These are phyloP conservation scores for Suillus subaureus DNA, from an alignment of 768 basidiomycete genomes.

Conservation along the genomic window DNA sequence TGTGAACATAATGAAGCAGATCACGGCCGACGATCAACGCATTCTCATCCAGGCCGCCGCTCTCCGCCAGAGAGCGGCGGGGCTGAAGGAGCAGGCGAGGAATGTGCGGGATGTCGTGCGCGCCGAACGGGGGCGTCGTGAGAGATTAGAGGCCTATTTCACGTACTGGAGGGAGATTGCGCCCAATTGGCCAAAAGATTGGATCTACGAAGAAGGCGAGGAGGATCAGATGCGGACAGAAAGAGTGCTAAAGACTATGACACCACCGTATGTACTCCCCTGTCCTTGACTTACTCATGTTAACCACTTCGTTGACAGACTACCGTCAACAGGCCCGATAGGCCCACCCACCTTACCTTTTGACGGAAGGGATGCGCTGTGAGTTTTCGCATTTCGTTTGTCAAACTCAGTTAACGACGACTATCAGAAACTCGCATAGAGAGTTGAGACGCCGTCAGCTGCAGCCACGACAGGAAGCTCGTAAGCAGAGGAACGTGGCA, in stretches of 20 bases:
- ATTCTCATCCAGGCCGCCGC: conserved; percentile 15
- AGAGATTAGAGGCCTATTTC: conserved; percentile 30
- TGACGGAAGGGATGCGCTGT: neutral
- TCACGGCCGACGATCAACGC: conserved; percentile 21
- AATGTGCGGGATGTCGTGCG: conserved; percentile 25
- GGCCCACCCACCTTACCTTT: neutral
- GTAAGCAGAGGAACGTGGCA: too few species aligned
- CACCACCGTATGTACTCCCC: neutral
- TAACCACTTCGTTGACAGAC: neutral
- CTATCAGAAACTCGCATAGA: neutral
- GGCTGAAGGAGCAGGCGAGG: conserved; percentile 22
- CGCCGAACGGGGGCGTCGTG: conserved; percentile 26
- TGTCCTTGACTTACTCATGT: neutral
- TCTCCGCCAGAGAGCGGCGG: conserved; percentile 21
- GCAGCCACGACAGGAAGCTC: neutral
- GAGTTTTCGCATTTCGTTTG: neutral
- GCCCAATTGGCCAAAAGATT: conserved; percentile 25
- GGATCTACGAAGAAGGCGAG: conserved; percentile 21
- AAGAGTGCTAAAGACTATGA: neutral
- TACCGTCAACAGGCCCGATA: neutral
- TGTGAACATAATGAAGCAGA: conserved; percentile 29
- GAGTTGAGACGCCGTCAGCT: neutral
- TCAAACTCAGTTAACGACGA: neutral
- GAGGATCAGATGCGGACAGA: neutral
- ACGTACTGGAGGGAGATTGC: conserved; percentile 29